These are phyloP conservation scores for Fusarium brevicatenulatum DNA, from an alignment of 2,329 filamentous ascomycete species.

Conservation along the genomic window DNA sequence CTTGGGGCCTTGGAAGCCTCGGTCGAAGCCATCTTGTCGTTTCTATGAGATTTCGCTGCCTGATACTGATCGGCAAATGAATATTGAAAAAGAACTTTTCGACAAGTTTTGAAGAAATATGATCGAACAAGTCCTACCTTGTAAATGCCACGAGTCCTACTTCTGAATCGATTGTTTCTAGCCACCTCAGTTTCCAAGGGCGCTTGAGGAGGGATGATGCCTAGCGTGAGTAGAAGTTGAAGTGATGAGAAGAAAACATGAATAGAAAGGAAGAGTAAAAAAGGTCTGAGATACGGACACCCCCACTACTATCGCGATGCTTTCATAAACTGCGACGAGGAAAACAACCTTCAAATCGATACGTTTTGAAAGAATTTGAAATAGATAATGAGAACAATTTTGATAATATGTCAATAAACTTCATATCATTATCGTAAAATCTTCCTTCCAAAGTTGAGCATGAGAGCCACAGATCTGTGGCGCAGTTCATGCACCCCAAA, in stretches of 20 bases:
- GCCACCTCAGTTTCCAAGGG: not conserved
- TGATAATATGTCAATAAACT: not conserved
- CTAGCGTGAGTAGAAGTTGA: not conserved
- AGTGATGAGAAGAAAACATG: not conserved
- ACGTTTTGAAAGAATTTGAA: not conserved
- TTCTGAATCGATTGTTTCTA: not conserved
- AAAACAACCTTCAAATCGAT: no score
- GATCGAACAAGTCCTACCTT: not conserved
- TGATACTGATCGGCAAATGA: constrained; percentile 24
- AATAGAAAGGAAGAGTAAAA: not conserved
- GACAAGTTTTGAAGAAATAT: not conserved
- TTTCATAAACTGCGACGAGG: not conserved
- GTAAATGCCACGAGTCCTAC: not conserved
- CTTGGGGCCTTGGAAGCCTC: constrained; percentile 18
- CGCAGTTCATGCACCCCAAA: constrained; percentile 18
- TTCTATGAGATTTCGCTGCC: constrained; percentile 19
- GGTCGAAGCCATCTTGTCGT: constrained; percentile 37
- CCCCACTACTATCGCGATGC: not conserved
- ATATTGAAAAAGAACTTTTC: not conserved
- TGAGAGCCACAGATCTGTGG: constrained; percentile 26
- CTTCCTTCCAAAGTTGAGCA: not conserved
- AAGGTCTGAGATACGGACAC: constrained; percentile 17
- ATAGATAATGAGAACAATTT: no score
- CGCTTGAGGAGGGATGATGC: not conserved
- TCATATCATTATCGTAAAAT: not conserved